Percentiles rank a stretch among this genome's conserved stretches.
Evolutionary conservation across 306 rosid genomes (phyloP).

Genomic region (Sophora flavescens): DNA sequence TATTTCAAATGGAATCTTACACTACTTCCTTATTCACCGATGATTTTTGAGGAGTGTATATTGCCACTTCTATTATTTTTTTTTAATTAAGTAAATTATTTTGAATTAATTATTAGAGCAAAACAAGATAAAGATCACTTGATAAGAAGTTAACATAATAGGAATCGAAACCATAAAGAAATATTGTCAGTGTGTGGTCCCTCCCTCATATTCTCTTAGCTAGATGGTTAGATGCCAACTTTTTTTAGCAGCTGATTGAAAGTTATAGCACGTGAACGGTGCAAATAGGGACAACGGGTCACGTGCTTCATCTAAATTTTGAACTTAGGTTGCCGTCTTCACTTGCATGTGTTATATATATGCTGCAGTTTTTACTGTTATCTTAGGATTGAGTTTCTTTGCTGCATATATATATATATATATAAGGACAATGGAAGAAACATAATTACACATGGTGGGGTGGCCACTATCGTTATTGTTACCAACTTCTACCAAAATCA

Average conservation of each 20-base stretch:
- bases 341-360: too few species aligned
- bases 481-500: constrained; percentile 28
- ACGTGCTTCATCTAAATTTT: not conserved
- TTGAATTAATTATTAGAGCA: too few species aligned
- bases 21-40: not conserved
- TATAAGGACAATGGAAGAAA: constrained; percentile 32
- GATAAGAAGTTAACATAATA: too few species aligned
- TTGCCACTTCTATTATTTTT: too few species aligned
- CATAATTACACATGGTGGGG: not conserved
- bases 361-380: not conserved
- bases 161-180: constrained; percentile 12
- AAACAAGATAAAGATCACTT: too few species aligned
- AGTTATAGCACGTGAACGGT: constrained; percentile 41
- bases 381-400: constrained; percentile 2
- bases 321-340: constrained; percentile 5
- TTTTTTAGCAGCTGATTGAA: not conserved
- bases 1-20: constrained; percentile 32
- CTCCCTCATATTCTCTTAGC: constrained; percentile 32
- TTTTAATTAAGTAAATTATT: too few species aligned
- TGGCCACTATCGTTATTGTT: constrained; percentile 26
- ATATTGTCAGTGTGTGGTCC: constrained; percentile 41
- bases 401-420: not conserved
- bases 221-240: not conserved
- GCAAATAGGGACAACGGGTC: not conserved
- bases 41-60: not conserved